A percentile compares a stretch with the other conserved stretches of the same genome.
Conservation (phyloP, 2,329 filamentous ascomycete genomes). For the Paraphoma chrysanthemicola region DNA sequence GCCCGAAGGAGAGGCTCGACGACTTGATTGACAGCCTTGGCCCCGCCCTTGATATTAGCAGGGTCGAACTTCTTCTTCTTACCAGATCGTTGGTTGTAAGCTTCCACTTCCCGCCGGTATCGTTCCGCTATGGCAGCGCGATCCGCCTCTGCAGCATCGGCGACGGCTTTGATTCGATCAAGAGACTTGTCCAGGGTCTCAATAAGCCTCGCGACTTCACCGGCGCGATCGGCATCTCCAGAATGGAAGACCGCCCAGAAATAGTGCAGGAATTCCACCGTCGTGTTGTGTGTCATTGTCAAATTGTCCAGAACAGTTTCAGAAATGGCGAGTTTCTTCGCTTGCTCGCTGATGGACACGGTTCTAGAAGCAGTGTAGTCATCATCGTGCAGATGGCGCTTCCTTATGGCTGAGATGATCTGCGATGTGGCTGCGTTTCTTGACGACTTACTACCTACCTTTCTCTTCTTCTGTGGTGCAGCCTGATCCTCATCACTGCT, state of each 20-base stretch:
- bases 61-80: conserved; percentile 75
- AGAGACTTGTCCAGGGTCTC: conserved; percentile 81
- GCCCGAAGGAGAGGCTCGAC: conserved; percentile 77
- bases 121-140: conserved; percentile 70
- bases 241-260: conserved; percentile 95
- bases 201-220: conserved; percentile 80
- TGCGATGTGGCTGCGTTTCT: conserved; percentile 70
- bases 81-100: conserved; percentile 74
- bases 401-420: conserved; percentile 69
- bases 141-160: conserved; percentile 78
- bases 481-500: conserved; percentile 65
- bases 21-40: conserved; percentile 75
- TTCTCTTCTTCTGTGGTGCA: conserved; percentile 59
- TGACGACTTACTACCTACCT: conserved; percentile 74
- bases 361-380: conserved; percentile 38
- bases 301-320: conserved; percentile 65
- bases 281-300: conserved; percentile 86
- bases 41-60: conserved; percentile 74
- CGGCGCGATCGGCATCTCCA: conserved; percentile 79
- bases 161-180: conserved; percentile 80
- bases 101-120: conserved; percentile 73
- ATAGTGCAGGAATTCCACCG: conserved; percentile 93
- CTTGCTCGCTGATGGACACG: conserved; percentile 35
- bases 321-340: conserved; percentile 44
- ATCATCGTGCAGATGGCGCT: conserved; percentile 65